These are phyloP conservation scores for Stachybotrys chlorohalonatus DNA, from an alignment of 2,329 filamentous ascomycete species.

Conservation along the genomic window DNA sequence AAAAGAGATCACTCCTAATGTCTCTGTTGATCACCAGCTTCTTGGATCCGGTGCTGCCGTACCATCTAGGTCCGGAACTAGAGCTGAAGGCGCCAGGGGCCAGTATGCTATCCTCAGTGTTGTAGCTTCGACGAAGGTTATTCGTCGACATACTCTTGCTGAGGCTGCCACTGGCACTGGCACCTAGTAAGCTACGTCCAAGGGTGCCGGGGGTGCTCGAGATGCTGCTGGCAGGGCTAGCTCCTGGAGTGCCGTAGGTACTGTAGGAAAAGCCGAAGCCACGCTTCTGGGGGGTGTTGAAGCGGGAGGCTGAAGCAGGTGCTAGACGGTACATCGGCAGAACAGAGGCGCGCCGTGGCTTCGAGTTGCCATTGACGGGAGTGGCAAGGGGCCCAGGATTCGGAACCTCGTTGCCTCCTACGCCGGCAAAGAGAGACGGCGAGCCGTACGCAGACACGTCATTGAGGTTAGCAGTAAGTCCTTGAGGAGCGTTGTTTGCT, in stretches of 20 bases:
- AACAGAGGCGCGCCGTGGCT: constrained; percentile 69
- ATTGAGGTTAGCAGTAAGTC: constrained; percentile 68
- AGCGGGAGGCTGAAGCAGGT: constrained; percentile 67
- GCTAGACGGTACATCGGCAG: constrained; percentile 83
- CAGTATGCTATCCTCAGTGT: constrained; percentile 76
- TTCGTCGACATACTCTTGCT: constrained; percentile 84
- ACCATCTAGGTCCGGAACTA: constrained; percentile 53
- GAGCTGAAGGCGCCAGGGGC: constrained; percentile 77
- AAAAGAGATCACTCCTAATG: constrained; percentile 65
- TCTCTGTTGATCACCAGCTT: constrained; percentile 87
- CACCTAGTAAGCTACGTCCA: constrained; percentile 54
- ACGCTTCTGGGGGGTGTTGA: constrained; percentile 75
- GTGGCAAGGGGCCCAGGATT: constrained; percentile 89
- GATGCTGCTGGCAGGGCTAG: constrained; percentile 54
- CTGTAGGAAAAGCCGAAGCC: constrained; percentile 93
- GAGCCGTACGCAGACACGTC: constrained; percentile 88
- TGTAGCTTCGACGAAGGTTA: constrained; percentile 75
- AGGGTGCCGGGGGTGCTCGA: constrained; percentile 59
- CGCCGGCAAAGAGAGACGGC: constrained; percentile 71
- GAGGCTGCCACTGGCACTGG: constrained; percentile 62
- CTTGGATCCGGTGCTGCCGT: constrained; percentile 66
- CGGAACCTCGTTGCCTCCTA: constrained; percentile 51
- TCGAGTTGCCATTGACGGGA: constrained; percentile 66
- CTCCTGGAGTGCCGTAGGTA: constrained; percentile 74
- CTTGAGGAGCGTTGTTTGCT: constrained; percentile 44